These are phyloP conservation scores for Phoenix dactylifera DNA, from an alignment of 176 grass and related monocot species.

Conservation along the genomic window DNA sequence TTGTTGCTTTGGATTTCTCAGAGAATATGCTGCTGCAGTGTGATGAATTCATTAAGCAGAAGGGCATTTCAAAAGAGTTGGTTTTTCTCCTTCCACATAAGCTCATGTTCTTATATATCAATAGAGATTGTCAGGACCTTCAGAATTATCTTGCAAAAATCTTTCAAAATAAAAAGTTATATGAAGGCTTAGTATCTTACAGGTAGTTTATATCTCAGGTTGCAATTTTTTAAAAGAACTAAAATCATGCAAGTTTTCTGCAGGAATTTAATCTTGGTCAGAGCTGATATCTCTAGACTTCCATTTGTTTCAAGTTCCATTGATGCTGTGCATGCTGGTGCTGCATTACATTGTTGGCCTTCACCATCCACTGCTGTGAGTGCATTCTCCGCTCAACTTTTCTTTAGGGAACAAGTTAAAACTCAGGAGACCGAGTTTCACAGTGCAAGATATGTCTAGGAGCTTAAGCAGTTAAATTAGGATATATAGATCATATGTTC, in stretches of 20 bases:
- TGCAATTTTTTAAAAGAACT: too few species aligned
- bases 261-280: slow-evolving; percentile 64
- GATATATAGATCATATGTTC: background rate
- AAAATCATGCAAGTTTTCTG: background rate
- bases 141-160: too few species aligned
- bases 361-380: slow-evolving; percentile 81
- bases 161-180: too few species aligned
- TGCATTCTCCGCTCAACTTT: background rate
- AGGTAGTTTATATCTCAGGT: too few species aligned
- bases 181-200: too few species aligned
- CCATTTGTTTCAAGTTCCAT: slow-evolving; percentile 63
- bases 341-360: slow-evolving; percentile 95
- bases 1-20: slow-evolving; percentile 81
- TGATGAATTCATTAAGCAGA: slow-evolving; percentile 47
- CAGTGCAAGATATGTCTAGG: too few species aligned
- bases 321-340: slow-evolving; percentile 88
- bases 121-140: too few species aligned
- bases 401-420: background rate
- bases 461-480: too few species aligned
- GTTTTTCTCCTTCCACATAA: slow-evolving; percentile 1
- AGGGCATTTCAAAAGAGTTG: slow-evolving; percentile 72
- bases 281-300: slow-evolving; percentile 84
- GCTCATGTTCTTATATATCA: too few species aligned
- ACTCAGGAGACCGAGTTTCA: too few species aligned
- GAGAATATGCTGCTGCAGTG: slow-evolving; percentile 95